Evolutionary conservation across 2,329 filamentous ascomycete genomes (phyloP).

Genomic region (Fusarium paranaense): DNA sequence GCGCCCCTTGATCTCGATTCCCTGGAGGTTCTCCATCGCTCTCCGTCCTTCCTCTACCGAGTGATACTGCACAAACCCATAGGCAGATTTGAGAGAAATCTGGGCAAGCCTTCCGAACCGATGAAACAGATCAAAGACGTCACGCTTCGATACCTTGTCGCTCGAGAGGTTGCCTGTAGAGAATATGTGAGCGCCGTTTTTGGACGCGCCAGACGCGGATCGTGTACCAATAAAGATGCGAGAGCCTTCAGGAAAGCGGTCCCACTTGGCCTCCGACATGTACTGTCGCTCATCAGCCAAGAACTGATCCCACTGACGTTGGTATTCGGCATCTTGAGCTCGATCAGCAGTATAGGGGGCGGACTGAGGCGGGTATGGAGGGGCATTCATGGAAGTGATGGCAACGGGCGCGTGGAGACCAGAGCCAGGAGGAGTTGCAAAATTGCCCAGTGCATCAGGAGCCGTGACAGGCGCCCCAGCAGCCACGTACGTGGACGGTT

Average conservation of each 20-base stretch:
- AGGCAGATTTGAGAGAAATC: conserved; percentile 95
- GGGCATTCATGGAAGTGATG: conserved; percentile 47
- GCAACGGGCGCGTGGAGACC: conserved; percentile 45
- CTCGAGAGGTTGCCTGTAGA: conserved; percentile 85
- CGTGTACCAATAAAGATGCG: conserved; percentile 82
- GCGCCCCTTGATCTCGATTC: conserved; percentile 84
- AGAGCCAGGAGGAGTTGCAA: conserved; percentile 46
- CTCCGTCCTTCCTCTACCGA: conserved; percentile 77
- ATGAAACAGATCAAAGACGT: conserved; percentile 92
- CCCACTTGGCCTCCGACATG: conserved; percentile 83
- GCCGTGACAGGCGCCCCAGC: conserved; percentile 48
- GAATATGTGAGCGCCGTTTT: conserved; percentile 44
- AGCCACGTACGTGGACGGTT: conserved; percentile 49
- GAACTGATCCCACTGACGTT: conserved; percentile 79
- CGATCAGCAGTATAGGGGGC: conserved; percentile 45
- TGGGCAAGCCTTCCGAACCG: conserved; percentile 88
- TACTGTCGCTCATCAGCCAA: conserved; percentile 79
- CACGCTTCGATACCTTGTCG: conserved; percentile 91
- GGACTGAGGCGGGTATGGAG: conserved; percentile 48
- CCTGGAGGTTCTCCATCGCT: conserved; percentile 84
- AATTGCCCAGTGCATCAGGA: conserved; percentile 47
- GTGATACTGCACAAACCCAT: conserved; percentile 96
- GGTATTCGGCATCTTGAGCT: conserved; percentile 60
- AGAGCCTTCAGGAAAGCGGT: conserved; percentile 81
- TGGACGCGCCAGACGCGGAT: conserved; percentile 42